These are phyloP conservation scores for Globisporangium acanthophoron DNA, from an alignment of 352 stramenopile species.

Conservation along the genomic window DNA sequence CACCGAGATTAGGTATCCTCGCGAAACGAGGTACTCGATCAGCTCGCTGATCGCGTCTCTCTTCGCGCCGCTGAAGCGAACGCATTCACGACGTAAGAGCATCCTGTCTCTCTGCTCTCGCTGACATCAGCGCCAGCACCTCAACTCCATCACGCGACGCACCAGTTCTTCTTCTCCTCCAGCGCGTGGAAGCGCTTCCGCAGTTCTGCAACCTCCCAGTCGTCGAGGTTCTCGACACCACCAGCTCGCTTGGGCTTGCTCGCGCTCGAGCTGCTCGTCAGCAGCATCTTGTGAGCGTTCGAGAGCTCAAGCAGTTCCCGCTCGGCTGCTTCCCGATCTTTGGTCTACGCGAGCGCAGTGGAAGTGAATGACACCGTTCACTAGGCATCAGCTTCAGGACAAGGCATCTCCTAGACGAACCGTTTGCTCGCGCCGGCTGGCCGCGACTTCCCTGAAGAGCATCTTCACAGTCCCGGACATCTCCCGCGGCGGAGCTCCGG, in stretches of 20 bases:
- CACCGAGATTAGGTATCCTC: constrained; percentile 4
- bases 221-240: constrained; percentile 21
- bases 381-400: background rate
- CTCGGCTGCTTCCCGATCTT: constrained; percentile 20
- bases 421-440: constrained; percentile 39
- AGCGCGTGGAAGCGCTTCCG: constrained; percentile 45
- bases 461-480: constrained; percentile 68
- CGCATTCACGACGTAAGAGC: background rate
- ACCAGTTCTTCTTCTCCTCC: constrained; percentile 39
- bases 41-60: constrained; percentile 3
- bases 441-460: constrained; percentile 58
- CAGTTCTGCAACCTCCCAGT: constrained; percentile 45
- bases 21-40: constrained; percentile 2
- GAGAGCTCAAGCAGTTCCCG: constrained; percentile 40
- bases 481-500: constrained; percentile 30
- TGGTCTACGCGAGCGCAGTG: constrained; percentile 13
- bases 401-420: constrained; percentile 7
- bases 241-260: constrained; percentile 8
- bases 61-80: constrained; percentile 3
- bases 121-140: too few species aligned
- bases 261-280: constrained; percentile 5
- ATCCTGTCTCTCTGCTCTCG: background rate
- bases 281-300: constrained; percentile 23
- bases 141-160: background rate
- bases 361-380: background rate